These are phyloP conservation scores for Hyaloscypha variabilis DNA, from an alignment of 495 filamentous ascomycete genomes.

Conservation along the genomic window DNA sequence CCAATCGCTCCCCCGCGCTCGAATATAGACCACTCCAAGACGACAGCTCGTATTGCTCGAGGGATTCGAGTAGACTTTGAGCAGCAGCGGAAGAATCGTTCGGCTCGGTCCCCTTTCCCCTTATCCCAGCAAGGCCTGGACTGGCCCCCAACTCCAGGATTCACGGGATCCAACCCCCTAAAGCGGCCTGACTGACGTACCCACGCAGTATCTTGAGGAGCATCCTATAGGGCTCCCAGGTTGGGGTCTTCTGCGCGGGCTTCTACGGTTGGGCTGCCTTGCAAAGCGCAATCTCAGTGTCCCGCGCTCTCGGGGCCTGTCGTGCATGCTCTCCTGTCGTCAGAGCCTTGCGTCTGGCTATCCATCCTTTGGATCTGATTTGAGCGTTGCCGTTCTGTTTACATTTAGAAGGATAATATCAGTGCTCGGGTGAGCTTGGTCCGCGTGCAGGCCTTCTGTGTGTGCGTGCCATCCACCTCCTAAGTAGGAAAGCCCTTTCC, in stretches of 20 bases:
- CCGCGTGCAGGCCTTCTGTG: neutral
- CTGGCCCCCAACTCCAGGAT: neutral
- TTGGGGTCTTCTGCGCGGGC: neutral
- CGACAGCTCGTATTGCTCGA: neutral
- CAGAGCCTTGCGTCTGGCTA: neutral
- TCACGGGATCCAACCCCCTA: neutral
- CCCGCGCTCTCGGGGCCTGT: neutral
- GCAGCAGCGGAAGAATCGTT: neutral
- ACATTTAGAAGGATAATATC: neutral
- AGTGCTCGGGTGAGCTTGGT: neutral
- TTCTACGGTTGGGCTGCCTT: neutral
- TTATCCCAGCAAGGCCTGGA: neutral
- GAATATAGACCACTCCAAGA: neutral
- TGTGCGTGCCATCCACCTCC: neutral
- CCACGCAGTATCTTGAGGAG: neutral
- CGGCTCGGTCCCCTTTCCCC: neutral
- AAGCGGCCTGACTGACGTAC: conserved; percentile 1
- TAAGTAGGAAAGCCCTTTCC: neutral
- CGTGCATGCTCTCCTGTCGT: neutral
- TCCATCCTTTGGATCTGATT: neutral
- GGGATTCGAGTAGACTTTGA: neutral
- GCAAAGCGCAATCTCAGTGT: neutral
- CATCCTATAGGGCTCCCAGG: neutral
- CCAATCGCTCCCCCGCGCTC: neutral
- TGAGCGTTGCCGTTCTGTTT: neutral